Evolutionary conservation across 2,329 filamentous ascomycete species (phyloP).

Genomic region (Lithohypha guttulata): DNA sequence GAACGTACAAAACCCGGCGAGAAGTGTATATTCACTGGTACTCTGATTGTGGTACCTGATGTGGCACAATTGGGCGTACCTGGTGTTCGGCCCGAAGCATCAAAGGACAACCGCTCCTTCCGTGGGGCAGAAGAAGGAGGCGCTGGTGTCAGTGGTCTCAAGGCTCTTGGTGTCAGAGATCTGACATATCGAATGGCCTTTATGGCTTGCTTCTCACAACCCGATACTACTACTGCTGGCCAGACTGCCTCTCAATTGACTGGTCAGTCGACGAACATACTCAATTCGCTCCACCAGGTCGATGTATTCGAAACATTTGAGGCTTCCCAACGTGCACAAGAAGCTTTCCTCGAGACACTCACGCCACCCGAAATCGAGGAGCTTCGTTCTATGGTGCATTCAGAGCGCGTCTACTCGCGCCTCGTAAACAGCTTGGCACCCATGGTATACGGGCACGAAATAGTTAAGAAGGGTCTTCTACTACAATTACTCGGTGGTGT

Average conservation of each 20-base stretch:
- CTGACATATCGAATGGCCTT: slow-evolving; percentile 73
- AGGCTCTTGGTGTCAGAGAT: slow-evolving; percentile 86
- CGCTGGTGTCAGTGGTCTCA: slow-evolving; percentile 75
- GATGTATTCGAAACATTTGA: slow-evolving; percentile 56
- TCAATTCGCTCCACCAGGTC: slow-evolving; percentile 69
- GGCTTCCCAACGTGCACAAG: slow-evolving; percentile 74
- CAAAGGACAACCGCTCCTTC: slow-evolving; percentile 68
- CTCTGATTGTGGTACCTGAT: slow-evolving; percentile 90
- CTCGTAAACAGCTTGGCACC: slow-evolving; percentile 89
- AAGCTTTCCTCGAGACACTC: slow-evolving; percentile 75
- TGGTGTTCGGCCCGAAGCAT: slow-evolving; percentile 69
- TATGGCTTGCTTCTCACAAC: slow-evolving; percentile 88
- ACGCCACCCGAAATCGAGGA: slow-evolving; percentile 83
- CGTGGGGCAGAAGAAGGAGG: slow-evolving; percentile 73
- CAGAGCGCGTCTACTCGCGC: slow-evolving; percentile 85
- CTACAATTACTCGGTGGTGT: slow-evolving; percentile 95
- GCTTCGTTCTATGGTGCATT: slow-evolving; percentile 84
- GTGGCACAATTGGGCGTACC: slow-evolving; percentile 90
- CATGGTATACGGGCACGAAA: slow-evolving; percentile 93
- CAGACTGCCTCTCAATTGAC: slow-evolving; percentile 57
- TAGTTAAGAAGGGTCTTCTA: slow-evolving; percentile 93
- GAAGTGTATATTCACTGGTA: slow-evolving; percentile 95
- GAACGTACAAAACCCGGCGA: slow-evolving; percentile 95
- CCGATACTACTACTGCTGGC: slow-evolving; percentile 72
- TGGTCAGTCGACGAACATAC: slow-evolving; percentile 70